These are phyloP conservation scores for Vitis rotundifolia DNA, from an alignment of 164 flowering plant genomes.

Conservation along the genomic window DNA sequence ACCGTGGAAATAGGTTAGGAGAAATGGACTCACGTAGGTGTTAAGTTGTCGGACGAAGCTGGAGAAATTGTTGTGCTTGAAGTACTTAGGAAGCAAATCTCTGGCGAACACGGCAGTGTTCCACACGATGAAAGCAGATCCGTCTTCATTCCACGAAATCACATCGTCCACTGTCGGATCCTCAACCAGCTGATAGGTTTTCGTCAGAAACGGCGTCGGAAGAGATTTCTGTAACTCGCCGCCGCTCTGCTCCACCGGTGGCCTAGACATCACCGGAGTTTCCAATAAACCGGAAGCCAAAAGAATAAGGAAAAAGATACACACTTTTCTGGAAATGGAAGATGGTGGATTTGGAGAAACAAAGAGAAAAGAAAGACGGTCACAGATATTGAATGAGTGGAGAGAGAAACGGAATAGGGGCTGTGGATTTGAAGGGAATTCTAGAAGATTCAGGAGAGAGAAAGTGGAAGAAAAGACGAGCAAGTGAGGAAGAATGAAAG, in stretches of 20 bases:
- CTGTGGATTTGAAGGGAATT: no score
- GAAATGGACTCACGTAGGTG: slow-evolving; percentile 47
- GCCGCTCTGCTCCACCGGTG: slow-evolving; percentile 30
- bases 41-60: slow-evolving; percentile 78
- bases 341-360: neutral
- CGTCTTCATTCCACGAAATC: slow-evolving; percentile 71
- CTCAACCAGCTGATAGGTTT: slow-evolving; percentile 66
- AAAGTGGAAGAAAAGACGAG: neutral
- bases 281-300: neutral
- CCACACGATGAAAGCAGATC: slow-evolving; percentile 67
- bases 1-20: neutral
- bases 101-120: slow-evolving; percentile 63
- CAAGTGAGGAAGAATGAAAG: slow-evolving; percentile 1
- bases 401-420: no score
- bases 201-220: slow-evolving; percentile 70
- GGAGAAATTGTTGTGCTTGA: slow-evolving; percentile 76
- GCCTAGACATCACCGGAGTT: slow-evolving; percentile 23
- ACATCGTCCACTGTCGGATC: slow-evolving; percentile 55
- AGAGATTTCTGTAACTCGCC: slow-evolving; percentile 36
- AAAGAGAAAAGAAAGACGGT: neutral
- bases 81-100: slow-evolving; percentile 63
- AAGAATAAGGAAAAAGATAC: neutral
- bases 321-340: neutral
- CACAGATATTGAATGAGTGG: no score
- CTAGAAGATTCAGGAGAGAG: no score